phyloP scores from a whole-genome alignment of 352 stramenopile species.

The Pythium plurisporium region DNA sequence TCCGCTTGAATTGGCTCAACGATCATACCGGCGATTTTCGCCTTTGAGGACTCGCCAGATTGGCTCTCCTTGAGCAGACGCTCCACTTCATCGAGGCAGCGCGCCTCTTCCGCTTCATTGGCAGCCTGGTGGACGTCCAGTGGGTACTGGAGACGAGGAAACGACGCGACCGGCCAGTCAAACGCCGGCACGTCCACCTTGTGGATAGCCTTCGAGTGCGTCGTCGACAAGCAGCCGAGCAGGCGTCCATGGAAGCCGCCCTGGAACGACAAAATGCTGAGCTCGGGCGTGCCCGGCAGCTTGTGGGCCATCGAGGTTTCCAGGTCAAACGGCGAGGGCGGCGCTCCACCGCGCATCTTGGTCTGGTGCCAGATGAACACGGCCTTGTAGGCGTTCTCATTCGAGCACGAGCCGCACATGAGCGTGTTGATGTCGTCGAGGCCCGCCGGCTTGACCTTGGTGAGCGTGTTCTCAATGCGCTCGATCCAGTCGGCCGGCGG shows the following conservation, averaged over 20 bases:
- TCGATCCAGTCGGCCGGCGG: constrained; percentile 73
- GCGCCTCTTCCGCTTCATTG: constrained; percentile 65
- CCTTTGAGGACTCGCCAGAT: constrained; percentile 20
- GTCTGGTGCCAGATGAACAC: constrained; percentile 88
- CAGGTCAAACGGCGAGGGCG: constrained; percentile 56
- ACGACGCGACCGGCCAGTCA: constrained; percentile 77
- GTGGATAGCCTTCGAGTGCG: constrained; percentile 83
- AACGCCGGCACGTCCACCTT: constrained; percentile 84
- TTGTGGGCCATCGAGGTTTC: constrained; percentile 71
- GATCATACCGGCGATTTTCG: constrained; percentile 68
- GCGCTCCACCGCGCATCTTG: constrained; percentile 50
- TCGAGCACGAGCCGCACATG: constrained; percentile 86
- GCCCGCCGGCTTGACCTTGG: constrained; percentile 47
- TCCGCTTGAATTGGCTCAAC: constrained; percentile 82
- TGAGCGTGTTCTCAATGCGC: constrained; percentile 55
- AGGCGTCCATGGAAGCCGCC: constrained; percentile 78
- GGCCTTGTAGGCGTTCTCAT: constrained; percentile 85
- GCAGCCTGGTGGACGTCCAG: constrained; percentile 47
- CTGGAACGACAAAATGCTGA: constrained; percentile 82
- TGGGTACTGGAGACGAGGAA: constrained; percentile 68
- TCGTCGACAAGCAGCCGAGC: constrained; percentile 76
- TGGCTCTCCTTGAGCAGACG: constrained; percentile 42
- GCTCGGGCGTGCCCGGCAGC: constrained; percentile 56
- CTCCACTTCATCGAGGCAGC: constrained; percentile 66
- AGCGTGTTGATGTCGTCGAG: constrained; percentile 76